These are phyloP conservation scores for Teunomyces barrocoloradensis DNA, from an alignment of 805 yeast species.

Conservation along the genomic window DNA sequence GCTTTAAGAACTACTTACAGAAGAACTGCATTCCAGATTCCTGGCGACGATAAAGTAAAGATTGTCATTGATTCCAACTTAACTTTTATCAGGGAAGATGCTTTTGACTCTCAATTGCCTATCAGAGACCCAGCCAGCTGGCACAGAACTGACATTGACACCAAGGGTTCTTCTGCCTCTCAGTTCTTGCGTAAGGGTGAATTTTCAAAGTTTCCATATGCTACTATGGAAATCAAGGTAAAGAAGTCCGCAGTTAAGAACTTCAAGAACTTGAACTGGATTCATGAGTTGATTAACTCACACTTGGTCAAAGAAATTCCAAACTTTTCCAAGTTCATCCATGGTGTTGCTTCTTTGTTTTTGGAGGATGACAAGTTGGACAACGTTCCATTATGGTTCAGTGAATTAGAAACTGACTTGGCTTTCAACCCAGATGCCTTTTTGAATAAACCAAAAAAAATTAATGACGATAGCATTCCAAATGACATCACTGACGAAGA, in stretches of 20 bases:
- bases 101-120: constrained; percentile 81
- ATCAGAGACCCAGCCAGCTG: constrained; percentile 84
- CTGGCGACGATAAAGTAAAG: constrained; percentile 92
- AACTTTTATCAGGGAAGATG: constrained; percentile 83
- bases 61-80: constrained; percentile 89
- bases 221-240: constrained; percentile 84
- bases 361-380: constrained; percentile 89
- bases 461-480: constrained; percentile 7
- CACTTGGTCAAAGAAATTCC: constrained; percentile 93
- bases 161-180: constrained; percentile 65
- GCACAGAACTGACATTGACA: constrained; percentile 92
- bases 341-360: constrained; percentile 85
- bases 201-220: constrained; percentile 74
- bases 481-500: constrained; percentile 49
- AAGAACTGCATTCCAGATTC: constrained; percentile 95
- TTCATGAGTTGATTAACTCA: constrained; percentile 77
- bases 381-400: constrained; percentile 90
- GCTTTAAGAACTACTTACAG: constrained; percentile 82
- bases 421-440: constrained; percentile 14
- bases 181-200: constrained; percentile 83
- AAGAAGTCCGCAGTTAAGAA: constrained; percentile 31
- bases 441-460: constrained; percentile 9
- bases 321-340: constrained; percentile 87
- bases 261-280: constrained; percentile 64
- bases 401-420: constrained; percentile 64